Conservation (phyloP, 306 rosid genomes). For the Prinsepia uniflora region DNA sequence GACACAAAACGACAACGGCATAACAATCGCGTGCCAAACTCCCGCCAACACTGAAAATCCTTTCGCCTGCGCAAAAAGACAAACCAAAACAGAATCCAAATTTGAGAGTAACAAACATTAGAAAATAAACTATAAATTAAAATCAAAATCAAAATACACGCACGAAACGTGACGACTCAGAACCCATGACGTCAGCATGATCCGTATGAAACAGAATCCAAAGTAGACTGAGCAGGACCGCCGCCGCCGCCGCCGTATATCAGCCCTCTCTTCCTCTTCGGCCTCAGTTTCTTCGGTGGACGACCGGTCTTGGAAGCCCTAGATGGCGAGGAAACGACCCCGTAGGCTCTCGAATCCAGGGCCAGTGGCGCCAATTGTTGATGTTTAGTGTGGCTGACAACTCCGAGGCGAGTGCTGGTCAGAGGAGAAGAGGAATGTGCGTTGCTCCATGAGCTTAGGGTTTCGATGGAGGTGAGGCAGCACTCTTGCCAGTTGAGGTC, state of each 20-base stretch:
- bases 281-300: conserved; percentile 23
- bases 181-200: conserved; percentile 27
- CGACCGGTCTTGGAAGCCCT: background rate
- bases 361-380: background rate
- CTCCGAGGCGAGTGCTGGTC: background rate
- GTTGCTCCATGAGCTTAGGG: background rate
- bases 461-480: conserved; percentile 59
- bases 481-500: conserved; percentile 77
- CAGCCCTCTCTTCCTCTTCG: conserved; percentile 25
- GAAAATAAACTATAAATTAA: background rate
- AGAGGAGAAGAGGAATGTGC: conserved; percentile 7
- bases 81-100: background rate
- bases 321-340: too few species aligned
- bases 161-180: background rate
- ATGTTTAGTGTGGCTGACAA: background rate
- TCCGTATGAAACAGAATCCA: conserved; percentile 21
- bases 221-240: background rate
- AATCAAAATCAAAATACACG: background rate
- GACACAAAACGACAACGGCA: too few species aligned
- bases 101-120: background rate
- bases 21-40: background rate
- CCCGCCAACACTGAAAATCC: background rate
- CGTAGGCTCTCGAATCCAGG: too few species aligned
- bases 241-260: background rate
- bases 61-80: too few species aligned